These are phyloP conservation scores for Eucalyptus pauciflora DNA, from an alignment of 345 rosid species.

Conservation along the genomic window DNA sequence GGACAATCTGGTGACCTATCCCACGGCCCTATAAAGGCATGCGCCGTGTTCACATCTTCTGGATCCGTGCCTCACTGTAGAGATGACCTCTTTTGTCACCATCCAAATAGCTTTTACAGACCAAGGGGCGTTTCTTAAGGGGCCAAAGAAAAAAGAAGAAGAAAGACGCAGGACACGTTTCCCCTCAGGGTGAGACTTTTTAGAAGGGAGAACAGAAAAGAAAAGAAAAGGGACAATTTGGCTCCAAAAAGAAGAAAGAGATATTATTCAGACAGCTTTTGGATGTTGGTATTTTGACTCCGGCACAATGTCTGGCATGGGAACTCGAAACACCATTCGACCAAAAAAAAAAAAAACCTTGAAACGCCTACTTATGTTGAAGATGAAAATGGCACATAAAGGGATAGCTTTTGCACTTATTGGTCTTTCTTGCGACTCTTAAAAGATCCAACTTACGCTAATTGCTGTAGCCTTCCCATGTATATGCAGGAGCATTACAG, in stretches of 20 bases:
- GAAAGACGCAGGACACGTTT: background rate
- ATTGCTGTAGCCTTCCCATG: background rate
- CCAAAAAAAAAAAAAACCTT: background rate
- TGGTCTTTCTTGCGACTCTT: background rate
- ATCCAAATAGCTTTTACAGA: constrained; percentile 3
- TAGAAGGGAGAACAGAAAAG: background rate
- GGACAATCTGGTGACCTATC: background rate
- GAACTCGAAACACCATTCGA: background rate
- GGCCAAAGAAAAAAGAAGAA: background rate
- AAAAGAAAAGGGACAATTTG: background rate
- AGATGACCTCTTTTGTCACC: constrained; percentile 4
- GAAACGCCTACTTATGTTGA: background rate
- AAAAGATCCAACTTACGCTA: background rate
- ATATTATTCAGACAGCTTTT: background rate
- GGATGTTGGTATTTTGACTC: background rate
- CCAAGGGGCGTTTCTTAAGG: background rate
- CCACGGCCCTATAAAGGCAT: background rate
- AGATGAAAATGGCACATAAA: background rate
- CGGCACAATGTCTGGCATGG: background rate
- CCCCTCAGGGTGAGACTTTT: constrained; percentile 6
- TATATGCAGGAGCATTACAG: background rate
- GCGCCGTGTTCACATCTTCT: background rate
- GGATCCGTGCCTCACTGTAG: background rate
- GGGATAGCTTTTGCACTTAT: background rate
- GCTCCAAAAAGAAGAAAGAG: background rate